phyloP scores from a whole-genome alignment of 192 early-diverging fungal genomes.

The Endogone sp. region DNA sequence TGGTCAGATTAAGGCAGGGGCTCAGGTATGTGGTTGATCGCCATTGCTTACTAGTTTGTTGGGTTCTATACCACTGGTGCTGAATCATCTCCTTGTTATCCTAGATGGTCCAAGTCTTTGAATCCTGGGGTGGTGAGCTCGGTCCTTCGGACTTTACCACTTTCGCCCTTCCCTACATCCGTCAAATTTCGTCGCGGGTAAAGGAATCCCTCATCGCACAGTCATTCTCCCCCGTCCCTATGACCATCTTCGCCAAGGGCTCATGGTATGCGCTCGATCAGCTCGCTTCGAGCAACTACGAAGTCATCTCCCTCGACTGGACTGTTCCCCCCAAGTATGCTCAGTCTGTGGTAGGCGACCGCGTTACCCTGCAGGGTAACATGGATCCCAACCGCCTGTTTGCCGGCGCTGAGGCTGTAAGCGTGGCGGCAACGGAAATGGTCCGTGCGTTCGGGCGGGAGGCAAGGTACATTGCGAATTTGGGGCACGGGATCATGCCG shows the following conservation, averaged over 20 bases:
- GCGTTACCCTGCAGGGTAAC: slow-evolving; percentile 87
- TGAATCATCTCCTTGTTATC: not conserved
- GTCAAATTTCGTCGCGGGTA: slow-evolving; percentile 74
- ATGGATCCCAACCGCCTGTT: slow-evolving; percentile 88
- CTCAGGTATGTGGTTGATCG: slow-evolving; percentile 59
- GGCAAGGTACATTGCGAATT: slow-evolving; percentile 83
- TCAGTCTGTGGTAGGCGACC: slow-evolving; percentile 42
- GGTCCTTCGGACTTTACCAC: slow-evolving; percentile 72
- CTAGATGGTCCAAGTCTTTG: slow-evolving; percentile 95
- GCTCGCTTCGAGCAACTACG: slow-evolving; percentile 68
- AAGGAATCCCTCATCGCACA: slow-evolving; percentile 46
- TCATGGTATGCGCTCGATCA: slow-evolving; percentile 84
- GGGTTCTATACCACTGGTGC: slow-evolving; percentile 9
- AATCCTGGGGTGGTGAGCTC: slow-evolving; percentile 95
- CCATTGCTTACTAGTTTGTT: too few species aligned
- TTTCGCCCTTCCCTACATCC: slow-evolving; percentile 89
- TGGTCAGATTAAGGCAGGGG: slow-evolving; percentile 93
- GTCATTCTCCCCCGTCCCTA: slow-evolving; percentile 60
- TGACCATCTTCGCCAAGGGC: slow-evolving; percentile 90
- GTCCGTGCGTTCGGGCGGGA: slow-evolving; percentile 71
- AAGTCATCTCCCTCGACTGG: slow-evolving; percentile 91
- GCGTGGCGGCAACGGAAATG: slow-evolving; percentile 72
- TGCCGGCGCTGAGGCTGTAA: slow-evolving; percentile 69
- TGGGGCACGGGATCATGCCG: slow-evolving; percentile 97
- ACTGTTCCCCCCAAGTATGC: slow-evolving; percentile 70